Evolutionary conservation across 331 rosid genomes (phyloP), one percentile per base, ranked within the genome.

Genomic region (Malus hybrid): DNA sequence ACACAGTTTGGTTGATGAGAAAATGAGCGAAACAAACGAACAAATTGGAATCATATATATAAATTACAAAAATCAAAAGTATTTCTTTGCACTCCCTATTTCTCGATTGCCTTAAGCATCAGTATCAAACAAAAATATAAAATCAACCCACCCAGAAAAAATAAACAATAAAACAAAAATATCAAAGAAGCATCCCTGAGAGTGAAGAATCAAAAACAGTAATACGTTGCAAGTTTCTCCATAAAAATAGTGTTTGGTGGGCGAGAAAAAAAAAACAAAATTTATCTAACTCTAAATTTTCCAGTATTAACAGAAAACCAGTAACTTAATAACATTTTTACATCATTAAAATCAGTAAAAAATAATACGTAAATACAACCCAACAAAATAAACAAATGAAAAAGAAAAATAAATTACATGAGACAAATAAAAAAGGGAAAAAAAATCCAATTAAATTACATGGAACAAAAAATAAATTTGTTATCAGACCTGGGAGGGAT

Each of bases 401-500:
- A 50, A 50, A 11, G 18, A 48, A 48, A 48, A 48, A 3, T 15
- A 50, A 50, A 15, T 13, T 50, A 50, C 44, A 36, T 36, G 19
- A 50, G 5, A 11, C 34, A 27, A 7, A 68, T 10, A 11, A 50
- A 46, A 18, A 1, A 2, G 7, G 10, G n/a, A 5, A 82, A 73
- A 73, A 29, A 4, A 7, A 20, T 22, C 27, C 27, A 59, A 59
- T 59, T 59, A 33, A 44, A 5, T 28, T 39, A 11, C 20, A 15
- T 32, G 19, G 1, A 42, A 59, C 22, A 3, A 3, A 24, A 36
- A 5, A 7, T 14, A 20, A 10, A 32, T 42, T 42, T 42, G 13
- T 42, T 9, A 69, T 7, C 82, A 34, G 19, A 78, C 88, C 79
- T 55, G 48, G 73, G 78, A 19, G 52, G 82, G 55, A 78, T 70